These are phyloP conservation scores for Naematelia aurantialba DNA, from an alignment of 768 basidiomycete species.

Conservation along the genomic window DNA sequence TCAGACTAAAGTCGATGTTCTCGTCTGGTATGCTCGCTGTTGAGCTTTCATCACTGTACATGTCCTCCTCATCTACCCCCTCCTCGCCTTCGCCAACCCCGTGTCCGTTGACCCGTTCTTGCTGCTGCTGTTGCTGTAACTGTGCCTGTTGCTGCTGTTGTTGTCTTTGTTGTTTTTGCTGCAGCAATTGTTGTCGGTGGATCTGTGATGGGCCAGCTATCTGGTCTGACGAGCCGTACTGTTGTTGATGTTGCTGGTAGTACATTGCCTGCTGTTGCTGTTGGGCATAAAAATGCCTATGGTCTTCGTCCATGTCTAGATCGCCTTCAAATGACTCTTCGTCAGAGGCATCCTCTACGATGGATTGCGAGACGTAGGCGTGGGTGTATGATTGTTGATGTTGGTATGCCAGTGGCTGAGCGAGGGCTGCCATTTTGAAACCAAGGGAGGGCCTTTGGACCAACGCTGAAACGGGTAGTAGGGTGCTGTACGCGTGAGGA, in stretches of 20 bases:
- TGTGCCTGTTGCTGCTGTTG: constrained; percentile 53
- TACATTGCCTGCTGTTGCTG: constrained; percentile 38
- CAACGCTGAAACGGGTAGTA: not conserved
- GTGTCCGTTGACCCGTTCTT: not conserved
- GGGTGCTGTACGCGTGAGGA: not conserved
- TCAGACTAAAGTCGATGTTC: constrained; percentile 50
- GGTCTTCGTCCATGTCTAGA: constrained; percentile 52
- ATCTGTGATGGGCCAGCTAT: constrained; percentile 6
- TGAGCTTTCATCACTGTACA: constrained; percentile 33
- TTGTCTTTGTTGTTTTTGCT: constrained; percentile 57
- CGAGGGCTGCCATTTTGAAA: constrained; percentile 3
- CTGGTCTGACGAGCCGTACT: constrained; percentile 6
- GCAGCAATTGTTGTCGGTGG: constrained; percentile 2
- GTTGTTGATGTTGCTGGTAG: constrained; percentile 39
- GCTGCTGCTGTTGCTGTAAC: constrained; percentile 7
- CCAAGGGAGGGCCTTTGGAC: not conserved
- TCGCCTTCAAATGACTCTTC: constrained; percentile 62
- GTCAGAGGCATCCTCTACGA: constrained; percentile 74
- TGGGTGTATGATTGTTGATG: constrained; percentile 9
- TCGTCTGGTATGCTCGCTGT: constrained; percentile 48
- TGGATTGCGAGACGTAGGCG: constrained; percentile 57
- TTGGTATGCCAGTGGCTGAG: not conserved
- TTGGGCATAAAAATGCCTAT: constrained; percentile 46
- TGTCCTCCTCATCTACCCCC: constrained; percentile 31
- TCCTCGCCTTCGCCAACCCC: constrained; percentile 13